Evolutionary conservation across 1,284 basidiomycete genomes (phyloP), one percentile per base, ranked within the genome.

Genomic region (Coriolopsis trogii): DNA sequence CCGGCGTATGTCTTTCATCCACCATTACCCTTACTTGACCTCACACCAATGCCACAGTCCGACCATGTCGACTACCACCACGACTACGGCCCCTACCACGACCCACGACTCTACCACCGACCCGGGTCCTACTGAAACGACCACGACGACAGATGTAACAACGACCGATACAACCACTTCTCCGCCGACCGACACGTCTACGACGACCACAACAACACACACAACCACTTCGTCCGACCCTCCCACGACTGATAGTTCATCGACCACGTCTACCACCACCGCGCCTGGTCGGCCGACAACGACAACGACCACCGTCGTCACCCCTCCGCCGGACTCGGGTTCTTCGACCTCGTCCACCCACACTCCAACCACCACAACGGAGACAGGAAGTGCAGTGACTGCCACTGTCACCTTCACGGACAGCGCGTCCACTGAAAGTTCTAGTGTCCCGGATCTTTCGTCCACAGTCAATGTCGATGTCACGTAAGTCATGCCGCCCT

Each of bases 151-250:
- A 41, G 58, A 26, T 43, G 62, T 24, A 34, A 59, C 28, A 34
- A 61, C 6, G 49, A 29, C 64, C 1, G n/a, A n/a, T n/a, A 41
- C 57, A 18, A 47, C 67, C 6, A 31, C 60, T 7, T 31, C 54
- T 37, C 25, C 51, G 8, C 20, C 55, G 6, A 34, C 46, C 18
- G 37, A 54, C 12, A 43, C 50, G 33, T 33, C 51, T 7, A 44
- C 53, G 0, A 44, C 55, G 2, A 25, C 39, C 16, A 49, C 46
- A 8, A 26, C 51, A 10, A 31, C 50, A 7, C 26, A 36, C 26
- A 38, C 42, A 5, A 44, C 18, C 13, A 25, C 15, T 16, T 24
- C 42, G 13, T 15, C 18, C 26, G 16, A 10, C 40, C 10, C 24
- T 8, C 39, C 20, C 24, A 26, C 21, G 3, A 33, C 42, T 31